These are phyloP conservation scores for Ophiostoma sp. DNA, from an alignment of 2,329 filamentous ascomycete species.

Conservation along the genomic window DNA sequence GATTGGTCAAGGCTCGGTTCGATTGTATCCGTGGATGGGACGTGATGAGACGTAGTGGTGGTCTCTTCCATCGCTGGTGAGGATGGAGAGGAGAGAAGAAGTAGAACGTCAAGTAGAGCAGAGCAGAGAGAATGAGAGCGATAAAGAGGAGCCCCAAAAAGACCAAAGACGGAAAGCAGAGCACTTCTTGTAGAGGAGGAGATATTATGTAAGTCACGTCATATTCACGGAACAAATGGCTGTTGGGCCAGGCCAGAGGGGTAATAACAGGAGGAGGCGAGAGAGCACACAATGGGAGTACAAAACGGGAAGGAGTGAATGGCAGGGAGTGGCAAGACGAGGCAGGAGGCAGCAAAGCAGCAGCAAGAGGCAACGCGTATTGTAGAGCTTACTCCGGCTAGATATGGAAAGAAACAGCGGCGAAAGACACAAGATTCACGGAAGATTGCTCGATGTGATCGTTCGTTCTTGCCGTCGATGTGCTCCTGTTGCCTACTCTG, in stretches of 20 bases:
- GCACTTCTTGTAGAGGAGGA: constrained; percentile 18
- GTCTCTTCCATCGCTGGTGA: constrained; percentile 27
- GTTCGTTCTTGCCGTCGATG: constrained; percentile 16
- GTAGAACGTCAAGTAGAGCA: background rate
- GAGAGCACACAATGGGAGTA: constrained; percentile 1
- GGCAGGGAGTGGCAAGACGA: background rate
- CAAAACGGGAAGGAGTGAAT: constrained; percentile 12
- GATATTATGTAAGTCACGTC: constrained; percentile 23
- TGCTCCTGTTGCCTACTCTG: constrained; percentile 7
- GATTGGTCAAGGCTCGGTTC: constrained; percentile 1
- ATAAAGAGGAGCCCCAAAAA: background rate
- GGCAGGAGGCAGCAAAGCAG: background rate
- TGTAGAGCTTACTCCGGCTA: constrained; percentile 14
- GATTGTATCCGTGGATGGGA: constrained; percentile 13
- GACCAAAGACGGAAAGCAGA: constrained; percentile 18
- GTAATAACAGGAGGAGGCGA: constrained; percentile 13
- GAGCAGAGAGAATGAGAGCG: constrained; percentile 9
- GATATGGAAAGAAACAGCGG: background rate
- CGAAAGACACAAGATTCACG: background rate
- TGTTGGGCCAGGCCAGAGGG: constrained; percentile 4
- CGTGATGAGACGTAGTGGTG: constrained; percentile 23
- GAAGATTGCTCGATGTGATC: background rate
- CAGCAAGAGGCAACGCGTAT: background rate
- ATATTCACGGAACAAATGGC: constrained; percentile 24
- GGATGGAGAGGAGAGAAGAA: constrained; percentile 9